Evolutionary conservation across 2,329 filamentous ascomycete species (phyloP).

Genomic region (Plectosphaerella cucumerina): DNA sequence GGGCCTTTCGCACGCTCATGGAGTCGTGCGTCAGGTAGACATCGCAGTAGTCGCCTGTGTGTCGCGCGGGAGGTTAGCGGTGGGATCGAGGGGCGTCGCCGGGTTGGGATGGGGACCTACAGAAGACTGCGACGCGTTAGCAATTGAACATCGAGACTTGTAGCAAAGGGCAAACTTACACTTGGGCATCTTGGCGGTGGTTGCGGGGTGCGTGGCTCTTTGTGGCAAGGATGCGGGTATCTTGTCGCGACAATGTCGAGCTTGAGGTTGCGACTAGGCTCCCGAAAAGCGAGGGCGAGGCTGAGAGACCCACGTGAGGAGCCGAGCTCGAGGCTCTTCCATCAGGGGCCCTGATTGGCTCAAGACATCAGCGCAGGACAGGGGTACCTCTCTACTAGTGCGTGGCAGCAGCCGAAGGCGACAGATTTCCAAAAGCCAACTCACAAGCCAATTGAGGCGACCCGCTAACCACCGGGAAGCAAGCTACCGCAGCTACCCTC

Average conservation of each 20-base stretch:
- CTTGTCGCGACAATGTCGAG: background rate
- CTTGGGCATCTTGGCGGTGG: constrained; percentile 68
- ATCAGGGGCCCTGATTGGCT: constrained; percentile 2
- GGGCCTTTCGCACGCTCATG: constrained; percentile 98
- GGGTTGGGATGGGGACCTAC: constrained; percentile 25
- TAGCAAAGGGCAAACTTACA: constrained; percentile 55
- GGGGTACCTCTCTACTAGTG: too few species aligned
- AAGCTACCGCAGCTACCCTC: constrained; percentile 4
- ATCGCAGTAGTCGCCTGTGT: constrained; percentile 88
- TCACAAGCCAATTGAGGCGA: background rate
- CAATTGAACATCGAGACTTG: background rate
- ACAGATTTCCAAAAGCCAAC: constrained; percentile 15
- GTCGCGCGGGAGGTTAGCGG: constrained; percentile 23
- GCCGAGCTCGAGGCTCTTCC: constrained; percentile 3
- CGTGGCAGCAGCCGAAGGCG: constrained; percentile 12
- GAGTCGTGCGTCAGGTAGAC: constrained; percentile 99
- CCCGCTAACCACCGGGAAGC: constrained; percentile 3
- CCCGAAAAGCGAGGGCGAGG: constrained; percentile 10
- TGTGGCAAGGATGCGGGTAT: background rate
- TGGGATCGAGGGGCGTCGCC: background rate
- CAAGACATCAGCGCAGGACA: background rate
- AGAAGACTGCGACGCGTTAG: constrained; percentile 58
- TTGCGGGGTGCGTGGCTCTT: background rate
- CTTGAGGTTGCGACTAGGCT: constrained; percentile 1
- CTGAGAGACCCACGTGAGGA: constrained; percentile 2